Percentiles rank a stretch among this genome's conserved stretches.
Evolutionary conservation across 2,329 filamentous ascomycete genomes (phyloP).

Genomic region (Ceratocystis cubensis): DNA sequence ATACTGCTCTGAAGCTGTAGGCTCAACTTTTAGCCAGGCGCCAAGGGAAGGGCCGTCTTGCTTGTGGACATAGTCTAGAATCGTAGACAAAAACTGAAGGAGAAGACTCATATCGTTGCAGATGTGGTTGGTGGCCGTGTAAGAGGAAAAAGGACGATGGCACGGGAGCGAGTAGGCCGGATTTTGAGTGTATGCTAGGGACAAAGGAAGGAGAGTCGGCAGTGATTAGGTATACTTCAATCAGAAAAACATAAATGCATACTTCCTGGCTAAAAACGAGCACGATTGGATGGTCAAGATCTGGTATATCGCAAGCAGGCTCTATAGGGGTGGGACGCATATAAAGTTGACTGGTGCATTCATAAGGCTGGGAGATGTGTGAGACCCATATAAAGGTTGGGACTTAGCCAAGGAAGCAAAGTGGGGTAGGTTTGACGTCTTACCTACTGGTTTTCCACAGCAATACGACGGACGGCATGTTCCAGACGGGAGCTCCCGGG

Average conservation of each 20-base stretch:
- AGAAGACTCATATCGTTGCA: slow-evolving; percentile 45
- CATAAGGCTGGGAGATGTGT: slow-evolving; percentile 4
- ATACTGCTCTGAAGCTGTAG: slow-evolving; percentile 55
- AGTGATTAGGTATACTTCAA: not conserved
- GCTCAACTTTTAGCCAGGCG: slow-evolving; percentile 62
- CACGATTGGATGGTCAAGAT: not conserved
- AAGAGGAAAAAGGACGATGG: not conserved
- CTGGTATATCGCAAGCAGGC: not conserved
- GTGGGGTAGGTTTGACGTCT: too few species aligned
- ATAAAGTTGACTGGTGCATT: slow-evolving; percentile 4
- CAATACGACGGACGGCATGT: too few species aligned
- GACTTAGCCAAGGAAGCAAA: not conserved
- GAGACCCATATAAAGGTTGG: not conserved
- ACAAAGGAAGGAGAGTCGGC: not conserved
- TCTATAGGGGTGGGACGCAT: not conserved
- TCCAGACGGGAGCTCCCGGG: too few species aligned
- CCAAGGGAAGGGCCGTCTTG: slow-evolving; percentile 51
- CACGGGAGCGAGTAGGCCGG: not conserved
- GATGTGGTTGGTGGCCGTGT: not conserved
- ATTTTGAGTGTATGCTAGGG: not conserved
- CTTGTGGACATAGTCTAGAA: slow-evolving; percentile 49
- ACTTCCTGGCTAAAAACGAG: not conserved
- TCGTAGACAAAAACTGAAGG: slow-evolving; percentile 53
- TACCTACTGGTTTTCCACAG: too few species aligned
- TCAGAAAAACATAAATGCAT: not conserved